A percentile compares a stretch with the other conserved stretches of the same genome.
phyloP scores from a whole-genome alignment of 2,329 filamentous ascomycete species.

The Aspergillus unguis region DNA sequence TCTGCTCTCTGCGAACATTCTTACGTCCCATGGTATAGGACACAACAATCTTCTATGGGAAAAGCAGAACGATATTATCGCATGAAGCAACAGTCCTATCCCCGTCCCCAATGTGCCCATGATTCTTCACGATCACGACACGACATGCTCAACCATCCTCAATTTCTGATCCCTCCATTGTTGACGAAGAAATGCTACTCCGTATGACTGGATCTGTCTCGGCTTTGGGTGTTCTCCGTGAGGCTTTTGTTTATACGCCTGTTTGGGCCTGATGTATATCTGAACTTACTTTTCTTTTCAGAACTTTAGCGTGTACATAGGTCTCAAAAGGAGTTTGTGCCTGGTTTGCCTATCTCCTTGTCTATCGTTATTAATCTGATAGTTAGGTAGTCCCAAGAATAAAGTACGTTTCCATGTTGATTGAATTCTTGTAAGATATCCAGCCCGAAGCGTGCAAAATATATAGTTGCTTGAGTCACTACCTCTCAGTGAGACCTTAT shows the following conservation, averaged over 20 bases:
- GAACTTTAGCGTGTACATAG: slow-evolving; percentile 8
- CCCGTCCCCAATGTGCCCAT: background rate
- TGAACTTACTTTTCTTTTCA: slow-evolving; percentile 1
- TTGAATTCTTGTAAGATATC: background rate
- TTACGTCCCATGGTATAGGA: background rate
- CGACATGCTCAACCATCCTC: background rate
- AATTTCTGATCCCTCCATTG: background rate
- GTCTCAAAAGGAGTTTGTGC: slow-evolving; percentile 4
- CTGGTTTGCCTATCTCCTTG: background rate
- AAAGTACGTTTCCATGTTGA: background rate
- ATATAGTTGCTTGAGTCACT: too few relatives aligned
- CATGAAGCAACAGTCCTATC: background rate
- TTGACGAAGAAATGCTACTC: background rate
- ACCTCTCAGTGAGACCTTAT: too few relatives aligned
- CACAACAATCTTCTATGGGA: background rate
- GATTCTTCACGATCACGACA: slow-evolving; percentile 3
- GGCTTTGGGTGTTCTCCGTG: background rate
- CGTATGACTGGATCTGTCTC: background rate
- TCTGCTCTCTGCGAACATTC: background rate
- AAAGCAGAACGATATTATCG: background rate
- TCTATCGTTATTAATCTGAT: background rate
- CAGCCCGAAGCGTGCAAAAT: too few relatives aligned
- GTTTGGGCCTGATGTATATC: slow-evolving; percentile 4
- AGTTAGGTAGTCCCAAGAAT: background rate
- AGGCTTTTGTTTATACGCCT: background rate